These are phyloP conservation scores for Ramichloridium luteum DNA, from an alignment of 2,329 filamentous ascomycete genomes.

Conservation along the genomic window DNA sequence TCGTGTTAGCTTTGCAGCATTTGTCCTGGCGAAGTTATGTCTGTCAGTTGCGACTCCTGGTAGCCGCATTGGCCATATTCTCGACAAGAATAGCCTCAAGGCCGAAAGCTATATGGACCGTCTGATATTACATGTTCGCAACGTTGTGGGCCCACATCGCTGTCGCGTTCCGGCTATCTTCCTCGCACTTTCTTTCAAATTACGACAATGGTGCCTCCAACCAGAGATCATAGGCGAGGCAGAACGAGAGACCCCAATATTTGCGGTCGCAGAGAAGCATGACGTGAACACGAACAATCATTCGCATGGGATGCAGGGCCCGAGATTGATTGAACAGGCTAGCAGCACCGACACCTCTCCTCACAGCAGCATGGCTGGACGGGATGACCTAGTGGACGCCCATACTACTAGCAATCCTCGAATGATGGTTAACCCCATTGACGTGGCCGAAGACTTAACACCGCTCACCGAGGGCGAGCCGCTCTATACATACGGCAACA, in stretches of 20 bases:
- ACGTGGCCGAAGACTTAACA: neutral
- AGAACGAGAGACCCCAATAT: slow-evolving; percentile 4
- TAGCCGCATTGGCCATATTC: slow-evolving; percentile 56
- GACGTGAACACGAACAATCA: too few species aligned
- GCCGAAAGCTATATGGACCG: slow-evolving; percentile 54
- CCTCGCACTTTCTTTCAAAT: slow-evolving; percentile 20
- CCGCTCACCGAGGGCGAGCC: too few species aligned
- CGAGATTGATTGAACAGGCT: neutral
- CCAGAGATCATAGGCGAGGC: slow-evolving; percentile 12
- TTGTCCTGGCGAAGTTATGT: slow-evolving; percentile 63
- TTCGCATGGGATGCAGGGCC: too few species aligned
- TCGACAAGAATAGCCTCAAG: slow-evolving; percentile 55
- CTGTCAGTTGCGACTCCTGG: slow-evolving; percentile 52
- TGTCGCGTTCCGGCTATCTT: slow-evolving; percentile 19
- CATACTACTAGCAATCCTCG: neutral
- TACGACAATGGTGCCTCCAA: slow-evolving; percentile 21
- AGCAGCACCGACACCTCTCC: neutral
- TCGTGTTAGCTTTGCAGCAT: slow-evolving; percentile 57
- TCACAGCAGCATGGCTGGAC: neutral
- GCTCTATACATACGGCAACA: neutral
- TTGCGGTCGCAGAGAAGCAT: too few species aligned
- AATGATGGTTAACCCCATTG: too few species aligned
- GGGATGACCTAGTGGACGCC: neutral
- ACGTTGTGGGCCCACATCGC: slow-evolving; percentile 38
- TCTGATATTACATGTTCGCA: slow-evolving; percentile 56